Evolutionary conservation across 1,139 yeast species (phyloP).

Genomic region (Entelexis sorbosivorans): DNA sequence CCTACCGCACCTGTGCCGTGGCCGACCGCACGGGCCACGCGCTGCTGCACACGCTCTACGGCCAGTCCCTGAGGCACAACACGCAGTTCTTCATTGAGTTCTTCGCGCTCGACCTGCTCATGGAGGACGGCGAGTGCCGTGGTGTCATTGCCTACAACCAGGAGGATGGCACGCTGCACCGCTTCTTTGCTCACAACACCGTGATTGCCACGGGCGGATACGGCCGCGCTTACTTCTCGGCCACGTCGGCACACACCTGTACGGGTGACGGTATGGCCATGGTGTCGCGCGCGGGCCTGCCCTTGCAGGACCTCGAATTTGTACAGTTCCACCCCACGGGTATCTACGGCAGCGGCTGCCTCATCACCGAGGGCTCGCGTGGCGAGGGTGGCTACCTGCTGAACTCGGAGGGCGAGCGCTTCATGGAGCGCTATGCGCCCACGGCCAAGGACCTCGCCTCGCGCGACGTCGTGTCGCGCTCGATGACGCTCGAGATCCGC

Average conservation of each 20-base stretch:
- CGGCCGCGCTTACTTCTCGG: constrained; percentile 96
- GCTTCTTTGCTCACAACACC: constrained; percentile 94
- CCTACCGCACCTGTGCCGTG: constrained; percentile 97
- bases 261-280: constrained; percentile 98
- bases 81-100: constrained; percentile 96
- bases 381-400: constrained; percentile 99
- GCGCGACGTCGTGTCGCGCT: constrained; percentile 96
- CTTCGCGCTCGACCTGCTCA: constrained; percentile 88
- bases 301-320: constrained; percentile 93
- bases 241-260: constrained; percentile 99
- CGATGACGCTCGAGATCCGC: constrained; percentile 96
- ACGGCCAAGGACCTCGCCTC: constrained; percentile 97
- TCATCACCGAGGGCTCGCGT: constrained; percentile 98
- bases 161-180: constrained; percentile 96
- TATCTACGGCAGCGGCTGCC: constrained; percentile 96
- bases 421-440: constrained; percentile 99
- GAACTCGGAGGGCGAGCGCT: constrained; percentile 97
- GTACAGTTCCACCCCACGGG: constrained; percentile 99
- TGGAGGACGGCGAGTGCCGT: constrained; percentile 92
- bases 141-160: constrained; percentile 97
- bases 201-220: constrained; percentile 98
- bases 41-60: constrained; percentile 85
- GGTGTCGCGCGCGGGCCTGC: constrained; percentile 97
- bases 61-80: constrained; percentile 93
- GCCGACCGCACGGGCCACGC: constrained; percentile 99